Conservation (phyloP, 441 rosid genomes). For the Sinapis alba region DNA sequence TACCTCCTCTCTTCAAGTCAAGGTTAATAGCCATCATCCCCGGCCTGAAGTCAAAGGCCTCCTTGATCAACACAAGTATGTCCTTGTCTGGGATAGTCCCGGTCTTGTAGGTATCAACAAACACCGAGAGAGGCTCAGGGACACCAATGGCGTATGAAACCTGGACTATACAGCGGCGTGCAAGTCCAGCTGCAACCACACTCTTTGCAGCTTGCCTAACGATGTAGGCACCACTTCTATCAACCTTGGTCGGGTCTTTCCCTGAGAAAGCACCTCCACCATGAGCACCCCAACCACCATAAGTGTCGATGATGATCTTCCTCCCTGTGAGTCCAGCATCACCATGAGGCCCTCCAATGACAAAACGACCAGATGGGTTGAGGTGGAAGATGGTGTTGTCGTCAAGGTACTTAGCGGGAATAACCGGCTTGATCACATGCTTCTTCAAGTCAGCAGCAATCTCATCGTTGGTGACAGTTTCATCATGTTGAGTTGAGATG, state of each 20-base stretch:
- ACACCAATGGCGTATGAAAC: slow-evolving; percentile 82
- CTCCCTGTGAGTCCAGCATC: slow-evolving; percentile 88
- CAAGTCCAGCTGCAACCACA: slow-evolving; percentile 75
- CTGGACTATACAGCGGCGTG: slow-evolving; percentile 77
- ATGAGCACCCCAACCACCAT: slow-evolving; percentile 77
- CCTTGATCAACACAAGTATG: slow-evolving; percentile 66
- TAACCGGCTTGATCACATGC: slow-evolving; percentile 74
- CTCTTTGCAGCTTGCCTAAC: slow-evolving; percentile 88
- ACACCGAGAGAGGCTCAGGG: slow-evolving; percentile 77
- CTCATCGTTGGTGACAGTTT: slow-evolving; percentile 73
- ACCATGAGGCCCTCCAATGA: slow-evolving; percentile 86
- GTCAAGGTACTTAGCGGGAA: slow-evolving; percentile 69
- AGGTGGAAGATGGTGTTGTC: slow-evolving; percentile 82
- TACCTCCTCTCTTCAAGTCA: slow-evolving; percentile 81
- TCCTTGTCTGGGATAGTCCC: slow-evolving; percentile 77
- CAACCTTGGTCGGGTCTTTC: slow-evolving; percentile 74
- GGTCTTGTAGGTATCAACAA: slow-evolving; percentile 77
- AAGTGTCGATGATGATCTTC: slow-evolving; percentile 75
- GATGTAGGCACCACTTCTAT: slow-evolving; percentile 77
- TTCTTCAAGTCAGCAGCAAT: slow-evolving; percentile 73
- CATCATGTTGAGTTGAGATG: slow-evolving; percentile 87
- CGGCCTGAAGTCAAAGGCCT: slow-evolving; percentile 79
- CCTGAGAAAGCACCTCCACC: slow-evolving; percentile 85
- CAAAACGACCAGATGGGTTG: slow-evolving; percentile 85
- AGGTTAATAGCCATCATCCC: slow-evolving; percentile 86